phyloP scores from a whole-genome alignment of 768 basidiomycete species.

The Phylloporus arenicola region DNA sequence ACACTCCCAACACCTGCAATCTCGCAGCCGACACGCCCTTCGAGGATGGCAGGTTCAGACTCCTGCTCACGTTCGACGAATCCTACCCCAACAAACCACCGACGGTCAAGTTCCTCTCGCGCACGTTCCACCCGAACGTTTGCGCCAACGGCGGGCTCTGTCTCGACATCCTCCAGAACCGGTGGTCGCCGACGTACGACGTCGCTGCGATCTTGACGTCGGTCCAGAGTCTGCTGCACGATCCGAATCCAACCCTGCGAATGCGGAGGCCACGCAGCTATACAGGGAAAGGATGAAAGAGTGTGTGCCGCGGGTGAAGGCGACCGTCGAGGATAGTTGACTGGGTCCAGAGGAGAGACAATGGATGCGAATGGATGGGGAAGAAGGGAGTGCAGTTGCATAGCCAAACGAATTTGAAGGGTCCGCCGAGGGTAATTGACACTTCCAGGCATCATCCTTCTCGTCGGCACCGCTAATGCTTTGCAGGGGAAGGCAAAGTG shows the following conservation, averaged over 20 bases:
- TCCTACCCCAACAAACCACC: constrained; percentile 97
- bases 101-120: constrained; percentile 86
- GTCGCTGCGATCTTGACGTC: constrained; percentile 97
- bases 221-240: constrained; percentile 92
- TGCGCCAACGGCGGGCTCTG: constrained; percentile 98
- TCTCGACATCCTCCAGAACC: constrained; percentile 95
- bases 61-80: constrained; percentile 77
- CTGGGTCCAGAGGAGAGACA: no score
- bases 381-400: no score
- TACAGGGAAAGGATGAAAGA: constrained; percentile 99
- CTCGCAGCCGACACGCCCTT: constrained; percentile 90
- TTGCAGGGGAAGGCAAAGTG: no score
- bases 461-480: no score
- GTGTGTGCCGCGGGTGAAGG: constrained; percentile 88
- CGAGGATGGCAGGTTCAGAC: constrained; percentile 98
- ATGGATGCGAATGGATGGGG: no score
- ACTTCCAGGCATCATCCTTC: no score
- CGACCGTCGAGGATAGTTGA: constrained; percentile 10
- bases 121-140: constrained; percentile 99
- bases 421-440: no score
- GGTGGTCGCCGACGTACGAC: constrained; percentile 99
- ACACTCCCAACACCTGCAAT: background rate
- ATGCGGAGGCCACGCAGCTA: constrained; percentile 95
- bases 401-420: no score
- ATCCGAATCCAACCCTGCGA: constrained; percentile 99